Evolutionary conservation across 2,329 filamentous ascomycete genomes (phyloP), one percentile per base, ranked within the genome.

Genomic region (Phyllosticta paracitricarpa): DNA sequence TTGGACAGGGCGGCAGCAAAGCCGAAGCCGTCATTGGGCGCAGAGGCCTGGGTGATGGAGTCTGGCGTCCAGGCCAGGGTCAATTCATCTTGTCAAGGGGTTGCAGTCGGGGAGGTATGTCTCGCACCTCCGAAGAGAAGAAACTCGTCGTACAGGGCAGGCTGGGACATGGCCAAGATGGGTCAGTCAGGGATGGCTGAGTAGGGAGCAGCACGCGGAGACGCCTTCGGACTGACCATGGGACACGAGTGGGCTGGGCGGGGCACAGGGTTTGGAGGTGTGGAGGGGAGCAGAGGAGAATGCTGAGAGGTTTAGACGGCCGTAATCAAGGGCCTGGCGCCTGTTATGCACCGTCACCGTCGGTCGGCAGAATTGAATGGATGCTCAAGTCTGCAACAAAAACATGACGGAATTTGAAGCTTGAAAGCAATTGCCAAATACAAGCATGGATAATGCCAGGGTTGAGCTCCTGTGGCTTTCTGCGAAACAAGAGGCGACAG

Each of bases 41-140:
- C 78, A 65, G 85, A 82, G 52, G 81, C 78, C 70, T 97, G 86
- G 56, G 93, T 87, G 64, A 97, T 87, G 33, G 90, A 96, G 76
- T 97, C 57, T 62, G 24, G 26, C 14, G 35, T 22, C n/a, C 26
- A 24, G 56, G 61, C 56, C 57, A 62, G 52, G 28, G 7, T 26
- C 26, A 10, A n/a, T 51, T 17, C 54, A 56, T 22, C 19, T 22
- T 22, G 19, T 22, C 59, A 25, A 55, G 24, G 40, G 40, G 26
- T 24, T 17, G 48, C 56, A 51, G 52, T 24, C 30, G 25, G 30
- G 24, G 40, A 30, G 24, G 51, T 52, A 51, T 12, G 54, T n/a
- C 25, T n/a, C 25, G 26, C 35, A 62, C 57, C 94, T 60, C 93
- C 93, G 64, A 97, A 89, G 25, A 97, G 84, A 64, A 97, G 79